phyloP scores from a whole-genome alignment of 306 rosid species.

The Trifolium dubium region DNA sequence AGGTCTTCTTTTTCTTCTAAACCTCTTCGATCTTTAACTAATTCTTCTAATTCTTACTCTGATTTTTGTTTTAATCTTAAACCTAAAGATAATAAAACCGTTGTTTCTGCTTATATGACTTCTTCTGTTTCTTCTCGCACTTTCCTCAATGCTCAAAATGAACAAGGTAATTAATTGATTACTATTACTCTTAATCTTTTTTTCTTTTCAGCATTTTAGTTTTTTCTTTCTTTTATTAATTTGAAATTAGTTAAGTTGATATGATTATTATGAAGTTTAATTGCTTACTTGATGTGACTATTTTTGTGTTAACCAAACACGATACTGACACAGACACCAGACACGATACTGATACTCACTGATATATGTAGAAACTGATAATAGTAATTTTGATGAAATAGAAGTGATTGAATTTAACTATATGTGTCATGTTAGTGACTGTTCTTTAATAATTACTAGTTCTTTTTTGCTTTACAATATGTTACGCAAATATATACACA shows the following conservation, averaged over 20 bases:
- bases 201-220: background rate
- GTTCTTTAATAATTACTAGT: too few species aligned
- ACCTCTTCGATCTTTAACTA: slow-evolving; percentile 20
- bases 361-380: too few species aligned
- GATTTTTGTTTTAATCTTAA: slow-evolving; percentile 25
- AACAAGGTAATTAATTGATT: slow-evolving; percentile 43
- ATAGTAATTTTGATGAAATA: background rate
- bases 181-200: background rate
- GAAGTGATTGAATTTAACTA: background rate
- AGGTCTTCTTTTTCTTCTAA: slow-evolving; percentile 28
- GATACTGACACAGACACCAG: too few species aligned
- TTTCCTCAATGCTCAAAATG: slow-evolving; percentile 50
- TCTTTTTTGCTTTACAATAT: too few species aligned
- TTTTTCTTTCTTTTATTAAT: background rate
- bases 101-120: slow-evolving; percentile 34
- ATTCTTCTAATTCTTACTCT: slow-evolving; percentile 3
- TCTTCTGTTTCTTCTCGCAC: slow-evolving; percentile 47
- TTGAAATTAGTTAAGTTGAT: too few species aligned
- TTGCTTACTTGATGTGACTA: too few species aligned
- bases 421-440: too few species aligned
- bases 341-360: too few species aligned
- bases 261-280: background rate
- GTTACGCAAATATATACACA: too few species aligned
- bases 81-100: slow-evolving; percentile 16
- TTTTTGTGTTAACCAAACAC: too few species aligned